Base-by-base conservation (phyloP, 106 monocot genomes). In the Platanthera guangdongensis region DNA sequence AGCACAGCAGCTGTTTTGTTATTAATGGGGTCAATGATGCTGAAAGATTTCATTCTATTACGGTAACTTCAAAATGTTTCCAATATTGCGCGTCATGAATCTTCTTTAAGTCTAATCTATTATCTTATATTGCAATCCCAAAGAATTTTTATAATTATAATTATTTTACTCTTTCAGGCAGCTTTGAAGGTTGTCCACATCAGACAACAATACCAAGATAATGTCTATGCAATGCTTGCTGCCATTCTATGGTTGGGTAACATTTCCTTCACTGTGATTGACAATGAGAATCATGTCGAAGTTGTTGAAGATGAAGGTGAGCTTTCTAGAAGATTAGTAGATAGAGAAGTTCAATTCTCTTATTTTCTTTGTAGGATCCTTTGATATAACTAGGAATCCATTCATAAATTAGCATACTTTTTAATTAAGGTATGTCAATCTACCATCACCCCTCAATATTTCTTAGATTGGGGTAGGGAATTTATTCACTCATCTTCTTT, bases 201-300 rank as follows among this genome's bases (percentile, higher is more conserved):
- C 76, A 89, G 82, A 79, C 84, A 84, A 74, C 92, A 94, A 70
- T 89, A 99, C 76, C 97, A 92, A 88, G 81, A 90, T 49, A 86
- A 80, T 75, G 80, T 90, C 47, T 99, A 94, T 81, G 84, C 94
- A 18, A 94, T 99, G 87, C 91, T 99, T 68, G 82, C 94, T 70
- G 90, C 92, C 63, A 89, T 99, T 75, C 79, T 99, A 52, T 99
- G 97, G 97, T 77, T 99, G 80, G 97, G 97, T 48, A 90, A 99
- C 74, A 84, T 99, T 62, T 86, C 87, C 10, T 99, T 99, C 80
- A 81, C 81, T 11, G 86, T 94, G 76, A 84, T 90, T 78, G 97
- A 99, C 79, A 87, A 88, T 81, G 97, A 99, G 85, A 90, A 94
- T 78, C 97, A 99, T 79, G 93, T 85, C 80, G 88, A 92, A 83